These are phyloP conservation scores for Fusarium metavorans DNA, from an alignment of 2,329 filamentous ascomycete genomes.

Conservation along the genomic window DNA sequence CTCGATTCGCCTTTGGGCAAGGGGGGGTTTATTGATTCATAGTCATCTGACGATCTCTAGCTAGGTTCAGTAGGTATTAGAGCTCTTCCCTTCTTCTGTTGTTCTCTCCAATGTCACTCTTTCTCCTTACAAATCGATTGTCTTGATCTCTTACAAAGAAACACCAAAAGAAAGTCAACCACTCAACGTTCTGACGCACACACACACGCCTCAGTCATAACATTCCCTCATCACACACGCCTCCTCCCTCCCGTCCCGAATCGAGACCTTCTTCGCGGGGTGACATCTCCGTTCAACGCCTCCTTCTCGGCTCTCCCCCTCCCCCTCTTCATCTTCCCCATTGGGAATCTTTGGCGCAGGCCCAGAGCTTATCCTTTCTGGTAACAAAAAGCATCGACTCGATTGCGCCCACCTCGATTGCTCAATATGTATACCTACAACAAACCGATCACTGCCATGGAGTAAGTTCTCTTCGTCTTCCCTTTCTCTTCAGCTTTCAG, in stretches of 20 bases:
- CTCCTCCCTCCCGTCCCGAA: constrained; percentile 29
- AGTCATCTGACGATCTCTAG: constrained; percentile 17
- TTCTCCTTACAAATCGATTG: constrained; percentile 10
- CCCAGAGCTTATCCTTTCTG: constrained; percentile 32
- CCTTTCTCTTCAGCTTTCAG: constrained; percentile 14
- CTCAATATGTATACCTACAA: constrained; percentile 51
- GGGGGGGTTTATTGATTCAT: constrained; percentile 26
- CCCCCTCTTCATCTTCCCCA: constrained; percentile 37
- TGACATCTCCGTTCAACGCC: constrained; percentile 31
- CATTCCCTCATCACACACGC: constrained; percentile 19
- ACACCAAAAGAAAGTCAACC: not conserved
- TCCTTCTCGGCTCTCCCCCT: constrained; percentile 19
- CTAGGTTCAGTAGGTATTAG: not conserved
- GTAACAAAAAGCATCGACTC: constrained; percentile 30
- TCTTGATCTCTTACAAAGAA: not conserved
- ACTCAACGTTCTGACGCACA: constrained; percentile 1
- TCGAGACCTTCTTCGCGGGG: constrained; percentile 37
- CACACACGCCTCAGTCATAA: constrained; percentile 5
- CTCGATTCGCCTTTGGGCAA: constrained; percentile 12
- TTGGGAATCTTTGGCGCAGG: constrained; percentile 34
- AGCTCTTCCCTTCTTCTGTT: not conserved
- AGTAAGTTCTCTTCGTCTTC: constrained; percentile 45
- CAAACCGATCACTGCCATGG: constrained; percentile 54
- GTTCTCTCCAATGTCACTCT: constrained; percentile 6
- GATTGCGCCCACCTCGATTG: constrained; percentile 20